A percentile compares a stretch with the other conserved stretches of the same genome.
These are phyloP conservation scores for Ministeria vibrans DNA, from an alignment of 78 protist genomes.

Conservation along the genomic window DNA sequence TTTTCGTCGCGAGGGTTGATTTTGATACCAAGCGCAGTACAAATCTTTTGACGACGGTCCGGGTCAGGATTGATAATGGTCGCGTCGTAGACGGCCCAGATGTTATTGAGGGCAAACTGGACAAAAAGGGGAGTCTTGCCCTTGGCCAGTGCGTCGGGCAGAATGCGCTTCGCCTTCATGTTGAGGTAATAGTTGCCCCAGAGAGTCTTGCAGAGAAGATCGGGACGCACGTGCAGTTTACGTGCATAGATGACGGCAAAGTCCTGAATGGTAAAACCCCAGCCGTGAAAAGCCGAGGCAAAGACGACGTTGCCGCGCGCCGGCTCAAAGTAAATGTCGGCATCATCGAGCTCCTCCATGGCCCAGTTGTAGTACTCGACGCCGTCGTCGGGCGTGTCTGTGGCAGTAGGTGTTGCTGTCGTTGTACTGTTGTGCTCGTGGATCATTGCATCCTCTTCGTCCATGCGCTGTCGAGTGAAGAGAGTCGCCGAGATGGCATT, in stretches of 20 bases:
- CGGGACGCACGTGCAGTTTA: conserved; percentile 48
- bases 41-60: conserved; percentile 50
- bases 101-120: conserved; percentile 65
- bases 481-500: conserved; percentile 66
- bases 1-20: neutral
- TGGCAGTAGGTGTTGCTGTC: neutral
- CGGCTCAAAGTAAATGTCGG: conserved; percentile 68
- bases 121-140: conserved; percentile 76
- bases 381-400: neutral
- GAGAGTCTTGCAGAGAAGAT: conserved; percentile 48
- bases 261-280: conserved; percentile 57
- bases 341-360: conserved; percentile 9
- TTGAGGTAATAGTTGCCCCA: conserved; percentile 88
- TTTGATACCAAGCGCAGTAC: conserved; percentile 36
- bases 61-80: conserved; percentile 17
- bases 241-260: conserved; percentile 46
- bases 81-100: conserved; percentile 67
- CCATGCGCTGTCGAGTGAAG: conserved; percentile 5
- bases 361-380: neutral
- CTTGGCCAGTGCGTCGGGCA: neutral
- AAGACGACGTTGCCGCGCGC: conserved; percentile 90
- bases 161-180: conserved; percentile 2
- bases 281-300: conserved; percentile 80
- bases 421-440: too few relatives aligned
- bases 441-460: neutral